phyloP scores from a whole-genome alignment of 2,329 filamentous ascomycete species.

The Seiridium cupressi region DNA sequence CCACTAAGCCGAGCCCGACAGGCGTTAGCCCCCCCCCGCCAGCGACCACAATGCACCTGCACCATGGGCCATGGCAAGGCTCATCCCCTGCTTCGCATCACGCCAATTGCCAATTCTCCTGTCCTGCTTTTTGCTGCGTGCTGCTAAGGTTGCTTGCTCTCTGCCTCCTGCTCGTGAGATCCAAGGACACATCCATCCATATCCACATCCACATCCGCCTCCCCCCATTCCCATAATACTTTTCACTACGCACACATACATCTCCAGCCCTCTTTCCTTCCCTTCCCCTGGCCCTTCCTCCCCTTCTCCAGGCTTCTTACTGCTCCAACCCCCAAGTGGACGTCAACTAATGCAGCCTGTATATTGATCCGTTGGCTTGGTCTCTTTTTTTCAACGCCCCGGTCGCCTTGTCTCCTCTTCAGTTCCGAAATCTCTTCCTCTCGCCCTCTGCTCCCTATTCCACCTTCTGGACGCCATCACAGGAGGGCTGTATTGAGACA shows the following conservation, averaged over 20 bases:
- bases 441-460: not conserved
- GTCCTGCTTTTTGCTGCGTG: not conserved
- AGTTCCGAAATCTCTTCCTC: constrained; percentile 13
- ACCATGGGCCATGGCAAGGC: not conserved
- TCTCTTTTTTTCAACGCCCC: constrained; percentile 20
- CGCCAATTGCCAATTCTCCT: not conserved
- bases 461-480: not conserved
- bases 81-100: constrained; percentile 1
- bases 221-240: constrained; percentile 1
- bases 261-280: constrained; percentile 13
- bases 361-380: constrained; percentile 33
- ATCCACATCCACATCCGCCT: not conserved
- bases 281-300: constrained; percentile 21
- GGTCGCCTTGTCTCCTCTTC: constrained; percentile 1
- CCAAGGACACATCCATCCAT: constrained; percentile 7
- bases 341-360: constrained; percentile 31
- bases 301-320: constrained; percentile 27
- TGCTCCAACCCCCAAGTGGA: constrained; percentile 9
- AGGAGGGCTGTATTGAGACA: not conserved
- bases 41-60: not conserved
- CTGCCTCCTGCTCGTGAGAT: not conserved
- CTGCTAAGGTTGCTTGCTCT: not conserved
- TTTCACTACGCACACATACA: not conserved
- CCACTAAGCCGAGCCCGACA: not conserved
- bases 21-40: not conserved